Percentiles rank a stretch among this genome's conserved stretches.
These are phyloP conservation scores for Cryptococcus hybrid DNA, from an alignment of 1,284 basidiomycete genomes.

Conservation along the genomic window DNA sequence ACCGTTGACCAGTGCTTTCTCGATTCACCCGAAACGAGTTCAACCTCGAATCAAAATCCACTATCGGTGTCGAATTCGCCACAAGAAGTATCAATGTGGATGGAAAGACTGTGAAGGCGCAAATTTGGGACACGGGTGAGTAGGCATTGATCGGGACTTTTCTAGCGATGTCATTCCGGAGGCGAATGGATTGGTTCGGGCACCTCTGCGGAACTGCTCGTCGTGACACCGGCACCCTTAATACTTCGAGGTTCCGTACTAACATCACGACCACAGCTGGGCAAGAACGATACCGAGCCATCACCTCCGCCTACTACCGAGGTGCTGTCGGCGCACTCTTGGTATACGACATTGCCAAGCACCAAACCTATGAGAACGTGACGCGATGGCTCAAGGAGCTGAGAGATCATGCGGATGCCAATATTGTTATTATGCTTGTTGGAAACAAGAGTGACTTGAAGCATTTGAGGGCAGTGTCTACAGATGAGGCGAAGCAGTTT, in stretches of 20 bases:
- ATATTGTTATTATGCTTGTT: slow-evolving; percentile 93
- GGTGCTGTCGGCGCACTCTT: slow-evolving; percentile 92
- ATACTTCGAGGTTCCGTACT: background rate
- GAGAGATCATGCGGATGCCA: slow-evolving; percentile 87
- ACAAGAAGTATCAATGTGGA: slow-evolving; percentile 94
- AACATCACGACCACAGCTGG: slow-evolving; percentile 62
- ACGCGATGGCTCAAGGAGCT: slow-evolving; percentile 98
- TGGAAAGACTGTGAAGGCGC: slow-evolving; percentile 96
- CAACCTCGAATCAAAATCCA: slow-evolving; percentile 98
- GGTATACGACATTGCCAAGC: slow-evolving; percentile 93
- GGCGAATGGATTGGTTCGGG: background rate
- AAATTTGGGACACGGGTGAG: slow-evolving; percentile 98
- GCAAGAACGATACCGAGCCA: slow-evolving; percentile 97
- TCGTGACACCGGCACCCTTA: background rate
- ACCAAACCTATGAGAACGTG: slow-evolving; percentile 93
- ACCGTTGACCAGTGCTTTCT: slow-evolving; percentile 55
- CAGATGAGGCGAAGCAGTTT: slow-evolving; percentile 84
- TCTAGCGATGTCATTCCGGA: background rate
- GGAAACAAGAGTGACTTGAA: slow-evolving; percentile 98
- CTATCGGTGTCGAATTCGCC: slow-evolving; percentile 99
- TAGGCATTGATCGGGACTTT: slow-evolving; percentile 11
- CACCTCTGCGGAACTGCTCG: background rate
- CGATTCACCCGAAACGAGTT: slow-evolving; percentile 99
- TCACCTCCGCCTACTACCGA: slow-evolving; percentile 98
- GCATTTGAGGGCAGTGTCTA: slow-evolving; percentile 92